These are phyloP conservation scores for Fraxinus platypoda DNA, from an alignment of 305 asterid genomes.

Conservation along the genomic window DNA sequence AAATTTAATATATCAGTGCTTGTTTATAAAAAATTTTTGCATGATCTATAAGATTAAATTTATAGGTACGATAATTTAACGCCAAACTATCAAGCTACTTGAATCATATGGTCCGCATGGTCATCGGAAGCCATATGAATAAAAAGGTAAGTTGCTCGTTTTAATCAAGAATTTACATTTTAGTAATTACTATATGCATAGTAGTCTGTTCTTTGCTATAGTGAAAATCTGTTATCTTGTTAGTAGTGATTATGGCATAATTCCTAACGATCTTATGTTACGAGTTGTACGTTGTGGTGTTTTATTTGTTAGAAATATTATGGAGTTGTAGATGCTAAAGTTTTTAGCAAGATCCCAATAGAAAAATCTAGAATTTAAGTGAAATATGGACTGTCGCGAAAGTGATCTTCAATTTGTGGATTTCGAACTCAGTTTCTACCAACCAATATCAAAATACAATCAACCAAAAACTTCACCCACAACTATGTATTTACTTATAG, in stretches of 20 bases:
- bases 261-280: neutral
- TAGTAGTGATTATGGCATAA: neutral
- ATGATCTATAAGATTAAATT: too few species aligned
- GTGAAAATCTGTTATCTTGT: neutral
- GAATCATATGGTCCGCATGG: conserved; percentile 44
- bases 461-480: neutral
- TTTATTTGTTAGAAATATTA: neutral
- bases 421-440: neutral
- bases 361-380: neutral
- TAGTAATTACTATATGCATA: neutral
- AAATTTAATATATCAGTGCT: too few species aligned
- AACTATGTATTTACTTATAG: too few species aligned
- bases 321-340: neutral
- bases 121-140: conserved; percentile 60
- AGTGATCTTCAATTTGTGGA: neutral
- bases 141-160: conserved; percentile 47
- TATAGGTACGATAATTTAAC: neutral
- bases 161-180: neutral
- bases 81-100: neutral
- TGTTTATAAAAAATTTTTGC: too few species aligned
- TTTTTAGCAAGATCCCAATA: neutral
- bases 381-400: neutral
- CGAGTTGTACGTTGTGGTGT: neutral
- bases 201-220: neutral
- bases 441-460: neutral